Percentiles rank a stretch among this genome's conserved stretches.
phyloP scores from a whole-genome alignment of 192 early-diverging fungal genomes.

The Coemansia sp. region DNA sequence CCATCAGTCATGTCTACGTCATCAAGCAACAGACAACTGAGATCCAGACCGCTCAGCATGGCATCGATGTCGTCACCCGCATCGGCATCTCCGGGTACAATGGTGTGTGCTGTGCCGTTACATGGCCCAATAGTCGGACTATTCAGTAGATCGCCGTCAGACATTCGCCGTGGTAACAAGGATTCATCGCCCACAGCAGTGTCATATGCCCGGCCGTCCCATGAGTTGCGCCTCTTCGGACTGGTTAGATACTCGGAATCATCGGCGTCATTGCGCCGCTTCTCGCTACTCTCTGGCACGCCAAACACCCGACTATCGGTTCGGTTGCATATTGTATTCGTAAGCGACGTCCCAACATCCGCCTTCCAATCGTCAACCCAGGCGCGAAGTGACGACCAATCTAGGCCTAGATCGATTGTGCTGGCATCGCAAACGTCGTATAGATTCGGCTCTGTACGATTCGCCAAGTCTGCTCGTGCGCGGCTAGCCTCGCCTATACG shows the following conservation, averaged over 20 bases:
- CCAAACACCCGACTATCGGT: no score
- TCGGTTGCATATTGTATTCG: background rate
- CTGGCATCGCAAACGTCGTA: slow-evolving; percentile 28
- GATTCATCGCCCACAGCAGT: background rate
- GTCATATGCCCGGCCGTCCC: background rate
- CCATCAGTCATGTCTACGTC: slow-evolving; percentile 18
- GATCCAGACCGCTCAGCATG: slow-evolving; percentile 23
- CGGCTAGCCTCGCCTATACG: slow-evolving; percentile 46
- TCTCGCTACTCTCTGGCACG: background rate
- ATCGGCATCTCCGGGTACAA: background rate
- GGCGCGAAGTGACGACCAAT: slow-evolving; percentile 17
- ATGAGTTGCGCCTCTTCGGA: slow-evolving; percentile 10
- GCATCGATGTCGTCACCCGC: slow-evolving; percentile 23
- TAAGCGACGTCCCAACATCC: slow-evolving; percentile 14
- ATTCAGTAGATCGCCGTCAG: background rate
- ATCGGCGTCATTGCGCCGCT: background rate
- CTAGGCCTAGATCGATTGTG: slow-evolving; percentile 25
- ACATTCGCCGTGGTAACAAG: background rate
- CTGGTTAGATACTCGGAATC: background rate
- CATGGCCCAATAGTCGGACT: background rate
- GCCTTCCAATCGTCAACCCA: slow-evolving; percentile 41
- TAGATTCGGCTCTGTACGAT: slow-evolving; percentile 37
- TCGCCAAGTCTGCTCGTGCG: slow-evolving; percentile 43
- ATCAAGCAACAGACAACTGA: slow-evolving; percentile 26
- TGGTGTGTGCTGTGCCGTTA: background rate